Percentiles rank a stretch among this genome's conserved stretches.
Evolutionary conservation across 176 grass and related monocot genomes (phyloP).

Genomic region (Musa beccarii): DNA sequence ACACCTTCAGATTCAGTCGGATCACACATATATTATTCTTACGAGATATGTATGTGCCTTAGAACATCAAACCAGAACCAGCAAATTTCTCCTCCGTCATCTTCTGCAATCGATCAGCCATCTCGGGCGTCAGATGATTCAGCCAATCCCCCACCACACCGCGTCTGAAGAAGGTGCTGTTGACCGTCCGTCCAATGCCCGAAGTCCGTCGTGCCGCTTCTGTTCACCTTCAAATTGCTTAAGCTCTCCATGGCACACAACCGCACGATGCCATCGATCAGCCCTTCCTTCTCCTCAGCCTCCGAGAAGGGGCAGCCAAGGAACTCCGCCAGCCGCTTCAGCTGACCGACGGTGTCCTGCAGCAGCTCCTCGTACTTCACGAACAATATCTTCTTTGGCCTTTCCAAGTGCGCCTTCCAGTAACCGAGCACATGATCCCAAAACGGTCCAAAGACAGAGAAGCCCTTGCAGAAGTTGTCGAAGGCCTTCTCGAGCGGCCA

Average conservation of each 20-base stretch:
- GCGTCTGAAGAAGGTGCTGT: conserved; percentile 8
- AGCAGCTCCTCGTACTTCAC: conserved; percentile 24
- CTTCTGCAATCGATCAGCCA: too few species aligned
- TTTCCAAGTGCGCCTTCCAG: conserved; percentile 8
- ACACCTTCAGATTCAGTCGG: too few species aligned
- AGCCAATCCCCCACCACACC: conserved; percentile 3
- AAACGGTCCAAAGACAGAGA: not conserved
- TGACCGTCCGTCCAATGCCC: not conserved
- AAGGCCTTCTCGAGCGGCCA: not conserved
- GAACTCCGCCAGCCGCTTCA: conserved; percentile 14
- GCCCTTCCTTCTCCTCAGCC: not conserved
- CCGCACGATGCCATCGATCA: not conserved
- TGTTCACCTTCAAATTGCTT: conserved; percentile 12
- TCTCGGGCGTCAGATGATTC: conserved; percentile 17
- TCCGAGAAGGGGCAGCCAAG: conserved; percentile 1
- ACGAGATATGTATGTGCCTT: too few species aligned
- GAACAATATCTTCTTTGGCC: conserved; percentile 25
- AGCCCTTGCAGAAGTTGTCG: conserved; percentile 7
- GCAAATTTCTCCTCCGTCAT: too few species aligned
- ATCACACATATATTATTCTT: too few species aligned
- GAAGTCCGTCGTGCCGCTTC: not conserved
- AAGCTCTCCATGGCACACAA: conserved; percentile 9
- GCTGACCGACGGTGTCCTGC: not conserved
- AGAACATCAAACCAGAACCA: too few species aligned
- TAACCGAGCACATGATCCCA: conserved; percentile 26